Percentiles rank a stretch among this genome's conserved stretches.
Evolutionary conservation across 2,329 filamentous ascomycete genomes (phyloP).

Genomic region (Beauveria caledonica): DNA sequence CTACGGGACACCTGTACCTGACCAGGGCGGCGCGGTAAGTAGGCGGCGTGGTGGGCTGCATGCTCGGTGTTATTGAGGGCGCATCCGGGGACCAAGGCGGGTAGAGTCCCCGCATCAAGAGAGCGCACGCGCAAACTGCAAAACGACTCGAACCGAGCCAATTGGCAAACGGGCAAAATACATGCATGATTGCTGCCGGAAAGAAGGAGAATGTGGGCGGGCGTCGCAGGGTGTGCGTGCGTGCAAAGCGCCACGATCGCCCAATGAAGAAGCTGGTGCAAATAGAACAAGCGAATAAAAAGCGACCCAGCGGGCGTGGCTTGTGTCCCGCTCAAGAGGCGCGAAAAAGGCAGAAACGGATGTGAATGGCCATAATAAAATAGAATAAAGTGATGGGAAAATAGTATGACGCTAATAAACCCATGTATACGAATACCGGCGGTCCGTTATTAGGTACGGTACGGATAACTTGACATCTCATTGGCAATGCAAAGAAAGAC

Average conservation of each 20-base stretch:
- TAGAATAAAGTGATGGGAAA: neutral
- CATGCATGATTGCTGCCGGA: too few relatives aligned
- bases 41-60: neutral
- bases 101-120: neutral
- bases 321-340: neutral
- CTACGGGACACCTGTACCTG: neutral
- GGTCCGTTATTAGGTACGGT: too few relatives aligned
- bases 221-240: neutral
- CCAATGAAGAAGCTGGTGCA: constrained; percentile 2
- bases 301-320: neutral
- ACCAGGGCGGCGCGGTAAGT: neutral
- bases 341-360: neutral
- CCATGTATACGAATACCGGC: too few relatives aligned
- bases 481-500: neutral
- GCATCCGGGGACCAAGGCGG: neutral
- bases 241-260: neutral
- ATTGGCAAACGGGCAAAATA: neutral
- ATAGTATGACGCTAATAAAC: neutral
- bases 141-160: neutral
- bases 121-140: neutral
- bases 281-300: neutral
- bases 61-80: neutral
- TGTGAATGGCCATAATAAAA: neutral
- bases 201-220: neutral
- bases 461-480: neutral